Base-by-base conservation (phyloP, 2,329 filamentous ascomycete genomes). In the Magnaporthiopsis poae region DNA sequence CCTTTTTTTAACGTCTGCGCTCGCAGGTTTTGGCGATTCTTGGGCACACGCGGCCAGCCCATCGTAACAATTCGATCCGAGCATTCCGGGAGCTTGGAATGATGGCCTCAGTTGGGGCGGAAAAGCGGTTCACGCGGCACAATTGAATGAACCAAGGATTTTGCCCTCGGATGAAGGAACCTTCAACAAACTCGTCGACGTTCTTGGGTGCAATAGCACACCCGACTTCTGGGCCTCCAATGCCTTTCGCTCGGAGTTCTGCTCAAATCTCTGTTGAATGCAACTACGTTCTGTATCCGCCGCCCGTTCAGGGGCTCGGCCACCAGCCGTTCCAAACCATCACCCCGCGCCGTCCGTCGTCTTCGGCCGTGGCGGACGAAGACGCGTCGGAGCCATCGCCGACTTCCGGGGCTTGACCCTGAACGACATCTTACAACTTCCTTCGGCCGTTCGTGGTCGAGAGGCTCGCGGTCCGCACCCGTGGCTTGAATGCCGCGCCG, bases 401-500 rank as follows among this genome's bases (percentile, higher is more conserved):
- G 21, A 12, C 8, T 1, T 25, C 59, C 59, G 59, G 56, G 9
- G n/a, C 9, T 60, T 25, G n/a, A 3, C 11, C 15, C n/a, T 18
- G 27, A 27, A 5, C 0, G 59, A 60, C n/a, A n/a, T 60, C 59
- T 29, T 60, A 60, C 59, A 11, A 8, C 59, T 60, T 60, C 59
- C 13, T 60, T n/a, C 59, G 59, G 15, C 59, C 27, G n/a, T 25
- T n/a, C 7, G 31, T 27, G 3, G n/a, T 27, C 27, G 1, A 62
- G 29, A 4, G 25, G 1, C 81, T 69, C 5, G 73, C 70, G 9
- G 77, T 66, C 46, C 77, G 72, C 61, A 77, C 76, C 4, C 75
- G 72, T 1, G 75, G 77, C 64, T 75, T 74, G 70, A 77, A 76
- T 13, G 74, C 75, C 63, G 74, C 74, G 65, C 77, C 76, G 13